Percentiles rank a stretch among this genome's conserved stretches.
These are phyloP conservation scores for Tetraselmis striata DNA, from an alignment of 139 green algal genomes.

Conservation along the genomic window DNA sequence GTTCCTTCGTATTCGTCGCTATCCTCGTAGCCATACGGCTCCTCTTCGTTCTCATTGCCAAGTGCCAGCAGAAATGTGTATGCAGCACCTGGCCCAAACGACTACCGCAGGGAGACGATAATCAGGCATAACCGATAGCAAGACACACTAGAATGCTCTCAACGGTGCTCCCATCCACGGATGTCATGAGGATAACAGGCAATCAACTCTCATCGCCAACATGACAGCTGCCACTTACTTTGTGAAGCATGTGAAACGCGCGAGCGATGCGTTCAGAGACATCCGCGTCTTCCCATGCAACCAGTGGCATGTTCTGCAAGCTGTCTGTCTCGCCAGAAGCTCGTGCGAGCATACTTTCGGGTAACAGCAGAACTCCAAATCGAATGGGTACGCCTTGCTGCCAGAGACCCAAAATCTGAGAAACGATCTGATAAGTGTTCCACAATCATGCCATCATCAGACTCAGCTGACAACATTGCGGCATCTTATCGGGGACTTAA, in stretches of 20 bases:
- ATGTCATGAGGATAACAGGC: too few species aligned
- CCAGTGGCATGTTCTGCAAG: background rate
- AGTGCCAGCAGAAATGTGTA: background rate
- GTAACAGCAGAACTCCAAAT: background rate
- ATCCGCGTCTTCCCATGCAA: background rate
- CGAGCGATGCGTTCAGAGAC: background rate
- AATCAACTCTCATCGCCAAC: too few species aligned
- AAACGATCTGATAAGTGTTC: background rate
- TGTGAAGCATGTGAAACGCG: background rate
- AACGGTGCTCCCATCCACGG: too few species aligned
- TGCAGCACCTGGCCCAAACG: background rate
- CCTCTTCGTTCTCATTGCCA: background rate
- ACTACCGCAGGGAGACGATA: background rate
- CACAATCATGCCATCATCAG: too few species aligned
- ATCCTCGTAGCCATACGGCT: background rate
- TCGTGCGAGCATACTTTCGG: background rate
- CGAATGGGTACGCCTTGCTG: background rate
- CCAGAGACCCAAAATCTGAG: background rate
- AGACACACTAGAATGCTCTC: too few species aligned
- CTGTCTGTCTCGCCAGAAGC: background rate
- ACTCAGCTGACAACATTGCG: too few species aligned
- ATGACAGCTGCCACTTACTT: background rate
- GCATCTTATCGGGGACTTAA: too few species aligned
- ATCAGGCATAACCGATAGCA: background rate
- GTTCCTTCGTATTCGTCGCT: background rate